These are phyloP conservation scores for Pseudopithomyces chartarum DNA, from an alignment of 2,329 filamentous ascomycete genomes.

Conservation along the genomic window DNA sequence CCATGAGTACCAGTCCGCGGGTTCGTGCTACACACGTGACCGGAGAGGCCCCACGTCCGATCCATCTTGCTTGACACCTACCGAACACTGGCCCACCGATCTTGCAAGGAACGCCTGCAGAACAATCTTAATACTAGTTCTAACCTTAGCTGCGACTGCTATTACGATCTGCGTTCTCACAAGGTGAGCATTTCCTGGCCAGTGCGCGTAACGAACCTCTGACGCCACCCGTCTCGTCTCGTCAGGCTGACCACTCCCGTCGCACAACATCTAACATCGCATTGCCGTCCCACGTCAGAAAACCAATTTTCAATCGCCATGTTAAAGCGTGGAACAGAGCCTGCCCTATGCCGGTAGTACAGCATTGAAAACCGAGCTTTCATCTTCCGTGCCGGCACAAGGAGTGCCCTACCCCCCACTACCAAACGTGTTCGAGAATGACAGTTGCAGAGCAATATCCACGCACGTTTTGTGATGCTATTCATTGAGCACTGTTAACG, in stretches of 20 bases:
- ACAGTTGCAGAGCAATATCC: slow-evolving; percentile 26
- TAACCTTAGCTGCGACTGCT: slow-evolving; percentile 19
- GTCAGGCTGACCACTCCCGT: slow-evolving; percentile 19
- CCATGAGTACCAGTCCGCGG: background rate
- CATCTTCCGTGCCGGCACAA: slow-evolving; percentile 3
- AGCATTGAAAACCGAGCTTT: slow-evolving; percentile 37
- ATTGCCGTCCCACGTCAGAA: slow-evolving; percentile 21
- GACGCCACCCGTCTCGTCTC: slow-evolving; percentile 34
- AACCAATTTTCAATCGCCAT: slow-evolving; percentile 20
- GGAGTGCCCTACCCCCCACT: slow-evolving; percentile 10
- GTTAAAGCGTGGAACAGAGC: slow-evolving; percentile 26
- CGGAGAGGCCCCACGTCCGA: background rate
- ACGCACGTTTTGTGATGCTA: slow-evolving; percentile 26
- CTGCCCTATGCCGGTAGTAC: slow-evolving; percentile 28
- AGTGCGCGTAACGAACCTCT: slow-evolving; percentile 40
- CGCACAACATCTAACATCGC: slow-evolving; percentile 24
- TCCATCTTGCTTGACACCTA: background rate
- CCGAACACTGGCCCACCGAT: background rate
- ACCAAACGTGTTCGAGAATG: slow-evolving; percentile 23
- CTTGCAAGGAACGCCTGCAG: slow-evolving; percentile 6
- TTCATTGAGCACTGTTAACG: slow-evolving; percentile 10
- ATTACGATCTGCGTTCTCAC: slow-evolving; percentile 21
- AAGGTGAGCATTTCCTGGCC: slow-evolving; percentile 19
- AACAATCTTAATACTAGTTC: slow-evolving; percentile 10
- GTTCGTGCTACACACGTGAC: slow-evolving; percentile 12